Percentiles rank a stretch among this genome's conserved stretches.
Evolutionary conservation across 2,329 filamentous ascomycete species (phyloP).

Genomic region (Aspergillus pseudoviridinutans): DNA sequence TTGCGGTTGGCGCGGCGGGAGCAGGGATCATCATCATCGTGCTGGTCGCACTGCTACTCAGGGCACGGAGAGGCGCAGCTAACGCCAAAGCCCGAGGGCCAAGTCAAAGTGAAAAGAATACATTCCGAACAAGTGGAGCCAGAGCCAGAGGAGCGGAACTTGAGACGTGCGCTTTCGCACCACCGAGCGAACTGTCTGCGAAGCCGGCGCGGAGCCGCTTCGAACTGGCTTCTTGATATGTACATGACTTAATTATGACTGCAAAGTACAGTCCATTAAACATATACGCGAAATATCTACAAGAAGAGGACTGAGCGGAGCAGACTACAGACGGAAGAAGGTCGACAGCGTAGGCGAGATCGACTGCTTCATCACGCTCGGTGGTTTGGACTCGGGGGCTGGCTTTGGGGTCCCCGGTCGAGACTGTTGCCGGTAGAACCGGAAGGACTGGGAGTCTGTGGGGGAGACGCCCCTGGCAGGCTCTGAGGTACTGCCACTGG

Average conservation of each 20-base stretch:
- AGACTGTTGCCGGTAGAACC: neutral
- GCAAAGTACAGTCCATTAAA: no score
- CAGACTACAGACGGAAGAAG: neutral
- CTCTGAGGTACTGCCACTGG: neutral
- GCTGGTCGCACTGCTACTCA: neutral
- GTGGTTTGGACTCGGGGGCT: no score
- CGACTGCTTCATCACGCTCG: neutral
- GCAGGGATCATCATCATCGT: constrained; percentile 6
- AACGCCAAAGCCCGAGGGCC: no score
- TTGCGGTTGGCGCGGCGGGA: constrained; percentile 3
- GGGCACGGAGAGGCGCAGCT: neutral
- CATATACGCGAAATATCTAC: neutral
- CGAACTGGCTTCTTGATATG: neutral
- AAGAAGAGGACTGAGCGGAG: neutral
- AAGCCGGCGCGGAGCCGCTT: neutral
- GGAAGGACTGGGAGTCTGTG: neutral
- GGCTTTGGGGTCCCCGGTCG: neutral
- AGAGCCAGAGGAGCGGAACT: neutral
- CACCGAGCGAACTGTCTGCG: neutral
- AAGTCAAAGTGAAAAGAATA: neutral
- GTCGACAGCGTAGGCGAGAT: neutral
- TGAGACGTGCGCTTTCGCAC: neutral
- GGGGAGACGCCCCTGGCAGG: neutral
- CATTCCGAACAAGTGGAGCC: neutral
- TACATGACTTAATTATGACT: neutral